Conservation (phyloP, 441 rosid genomes). For the Pelargonium cotyledonis region DNA sequence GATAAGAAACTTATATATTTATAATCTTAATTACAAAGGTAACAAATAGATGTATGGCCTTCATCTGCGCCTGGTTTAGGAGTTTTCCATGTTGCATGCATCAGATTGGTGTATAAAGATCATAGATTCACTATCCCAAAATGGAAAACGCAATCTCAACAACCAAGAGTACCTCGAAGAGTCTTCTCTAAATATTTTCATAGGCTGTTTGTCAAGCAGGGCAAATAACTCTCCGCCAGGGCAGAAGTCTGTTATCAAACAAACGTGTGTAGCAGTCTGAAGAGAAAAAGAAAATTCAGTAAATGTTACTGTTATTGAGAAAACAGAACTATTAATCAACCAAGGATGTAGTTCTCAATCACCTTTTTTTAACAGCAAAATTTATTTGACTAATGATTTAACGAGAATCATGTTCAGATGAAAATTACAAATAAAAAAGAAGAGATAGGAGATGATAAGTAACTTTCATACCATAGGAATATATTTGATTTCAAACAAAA, state of each 20-base stretch:
- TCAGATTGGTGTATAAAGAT: too few relatives aligned
- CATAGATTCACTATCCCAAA: too few relatives aligned
- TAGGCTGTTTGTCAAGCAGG: constrained; percentile 84
- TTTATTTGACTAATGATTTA: background rate
- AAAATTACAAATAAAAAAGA: too few relatives aligned
- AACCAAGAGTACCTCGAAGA: constrained; percentile 62
- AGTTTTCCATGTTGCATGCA: too few relatives aligned
- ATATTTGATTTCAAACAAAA: background rate
- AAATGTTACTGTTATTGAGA: background rate
- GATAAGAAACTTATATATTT: too few relatives aligned
- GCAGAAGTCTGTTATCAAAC: constrained; percentile 94
- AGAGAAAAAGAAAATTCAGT: constrained; percentile 26
- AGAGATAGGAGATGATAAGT: too few relatives aligned
- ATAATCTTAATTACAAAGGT: too few relatives aligned
- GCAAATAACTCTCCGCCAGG: constrained; percentile 96
- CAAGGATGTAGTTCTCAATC: constrained; percentile 1
- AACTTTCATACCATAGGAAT: too few relatives aligned
- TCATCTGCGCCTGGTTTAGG: too few relatives aligned
- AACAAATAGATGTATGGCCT: too few relatives aligned
- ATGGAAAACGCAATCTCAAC: background rate
- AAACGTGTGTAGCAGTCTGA: constrained; percentile 92
- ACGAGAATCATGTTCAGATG: background rate
- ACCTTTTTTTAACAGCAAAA: too few relatives aligned
- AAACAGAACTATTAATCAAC: constrained; percentile 3
- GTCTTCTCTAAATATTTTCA: constrained; percentile 79